phyloP scores from a whole-genome alignment of 495 filamentous ascomycete genomes.

The Penicillium pulvis region DNA sequence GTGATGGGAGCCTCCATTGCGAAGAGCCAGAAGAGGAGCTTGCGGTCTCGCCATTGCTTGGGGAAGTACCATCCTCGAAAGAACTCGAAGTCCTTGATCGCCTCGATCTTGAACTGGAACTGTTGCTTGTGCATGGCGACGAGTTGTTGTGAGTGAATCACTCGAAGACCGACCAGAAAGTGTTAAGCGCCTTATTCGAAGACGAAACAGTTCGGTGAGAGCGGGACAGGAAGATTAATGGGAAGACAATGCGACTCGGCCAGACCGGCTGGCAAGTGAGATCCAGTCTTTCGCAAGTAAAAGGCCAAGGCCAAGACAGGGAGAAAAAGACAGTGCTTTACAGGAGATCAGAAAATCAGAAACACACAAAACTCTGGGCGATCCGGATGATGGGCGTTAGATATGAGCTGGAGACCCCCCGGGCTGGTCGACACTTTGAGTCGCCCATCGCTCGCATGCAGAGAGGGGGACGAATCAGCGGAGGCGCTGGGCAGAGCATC shows the following conservation, averaged over 20 bases:
- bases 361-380: conserved; percentile 23
- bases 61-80: conserved; percentile 37
- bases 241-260: conserved; percentile 25
- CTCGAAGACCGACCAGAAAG: not conserved
- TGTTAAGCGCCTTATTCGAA: conserved; percentile 3
- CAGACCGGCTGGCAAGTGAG: conserved; percentile 46
- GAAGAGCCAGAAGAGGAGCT: conserved; percentile 65
- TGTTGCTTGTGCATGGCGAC: conserved; percentile 25
- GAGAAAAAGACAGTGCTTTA: conserved; percentile 5
- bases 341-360: conserved; percentile 8
- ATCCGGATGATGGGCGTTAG: conserved; percentile 30
- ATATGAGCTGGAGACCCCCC: conserved; percentile 28
- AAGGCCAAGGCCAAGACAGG: conserved; percentile 7
- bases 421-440: conserved; percentile 20
- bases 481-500: conserved; percentile 16
- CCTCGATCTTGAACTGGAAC: conserved; percentile 6
- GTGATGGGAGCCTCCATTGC: conserved; percentile 67
- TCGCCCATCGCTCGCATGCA: conserved; percentile 29
- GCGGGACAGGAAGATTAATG: conserved; percentile 10
- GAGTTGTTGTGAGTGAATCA: conserved; percentile 2
- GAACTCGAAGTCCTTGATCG: conserved; percentile 12
- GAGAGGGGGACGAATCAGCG: conserved; percentile 41
- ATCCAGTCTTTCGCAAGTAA: conserved; percentile 38
- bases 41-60: conserved; percentile 66
- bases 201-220: conserved; percentile 1